Evolutionary conservation across 352 stramenopile genomes (phyloP).

Genomic region (Pythium vanterpoolii): DNA sequence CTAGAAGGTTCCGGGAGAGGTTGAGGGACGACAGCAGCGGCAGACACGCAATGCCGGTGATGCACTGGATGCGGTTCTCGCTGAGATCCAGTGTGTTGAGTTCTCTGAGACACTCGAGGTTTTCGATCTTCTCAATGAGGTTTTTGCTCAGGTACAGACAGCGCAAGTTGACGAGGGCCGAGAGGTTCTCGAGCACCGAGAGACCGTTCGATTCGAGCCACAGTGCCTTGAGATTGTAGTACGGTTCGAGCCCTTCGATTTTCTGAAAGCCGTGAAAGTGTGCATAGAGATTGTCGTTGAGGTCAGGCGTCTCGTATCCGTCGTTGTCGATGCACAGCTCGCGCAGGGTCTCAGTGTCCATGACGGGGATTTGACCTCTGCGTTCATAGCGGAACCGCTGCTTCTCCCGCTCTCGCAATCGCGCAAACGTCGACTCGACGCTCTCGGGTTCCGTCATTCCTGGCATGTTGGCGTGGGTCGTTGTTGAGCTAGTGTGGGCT

Average conservation of each 20-base stretch:
- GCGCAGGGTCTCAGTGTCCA: conserved; percentile 84
- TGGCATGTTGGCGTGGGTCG: conserved; percentile 24
- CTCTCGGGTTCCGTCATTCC: conserved; percentile 22
- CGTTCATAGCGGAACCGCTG: conserved; percentile 59
- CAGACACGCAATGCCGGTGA: conserved; percentile 82
- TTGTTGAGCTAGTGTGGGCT: not conserved
- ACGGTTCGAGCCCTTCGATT: conserved; percentile 94
- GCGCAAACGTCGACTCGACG: conserved; percentile 45
- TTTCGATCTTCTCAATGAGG: conserved; percentile 83
- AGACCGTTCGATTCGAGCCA: conserved; percentile 96
- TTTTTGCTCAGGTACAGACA: conserved; percentile 95
- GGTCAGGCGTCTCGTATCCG: conserved; percentile 93
- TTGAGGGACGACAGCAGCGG: conserved; percentile 86
- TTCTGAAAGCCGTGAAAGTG: conserved; percentile 94
- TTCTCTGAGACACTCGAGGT: conserved; percentile 46
- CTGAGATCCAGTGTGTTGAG: conserved; percentile 93
- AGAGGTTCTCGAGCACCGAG: conserved; percentile 77
- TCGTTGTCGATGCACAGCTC: conserved; percentile 88
- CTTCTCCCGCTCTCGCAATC: conserved; percentile 65
- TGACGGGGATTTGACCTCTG: conserved; percentile 76
- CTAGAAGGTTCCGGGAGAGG: conserved; percentile 87
- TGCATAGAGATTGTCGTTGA: conserved; percentile 93
- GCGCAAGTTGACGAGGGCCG: conserved; percentile 67
- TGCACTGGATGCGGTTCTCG: conserved; percentile 85
- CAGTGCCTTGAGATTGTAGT: conserved; percentile 92